Percentiles rank a stretch among this genome's conserved stretches.
These are phyloP conservation scores for Onygena corvina DNA, from an alignment of 2,329 filamentous ascomycete species.

Conservation along the genomic window DNA sequence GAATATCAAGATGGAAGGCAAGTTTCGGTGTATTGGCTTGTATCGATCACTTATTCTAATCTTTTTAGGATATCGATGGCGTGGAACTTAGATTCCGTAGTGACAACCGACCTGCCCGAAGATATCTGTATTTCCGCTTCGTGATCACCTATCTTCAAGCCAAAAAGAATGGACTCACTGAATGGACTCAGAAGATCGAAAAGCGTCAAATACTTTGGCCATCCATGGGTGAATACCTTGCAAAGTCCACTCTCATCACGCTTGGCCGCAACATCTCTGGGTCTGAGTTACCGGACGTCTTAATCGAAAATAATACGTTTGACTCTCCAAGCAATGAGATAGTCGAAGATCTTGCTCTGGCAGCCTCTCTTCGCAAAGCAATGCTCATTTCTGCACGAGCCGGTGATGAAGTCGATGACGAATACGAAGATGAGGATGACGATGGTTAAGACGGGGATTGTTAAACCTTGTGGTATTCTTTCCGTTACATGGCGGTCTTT, in stretches of 20 bases:
- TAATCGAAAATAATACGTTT: background rate
- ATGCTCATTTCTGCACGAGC: background rate
- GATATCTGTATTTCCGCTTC: conserved; percentile 19
- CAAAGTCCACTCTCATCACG: background rate
- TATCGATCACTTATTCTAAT: background rate
- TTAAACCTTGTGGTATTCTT: no score
- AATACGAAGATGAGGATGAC: background rate
- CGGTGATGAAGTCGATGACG: background rate
- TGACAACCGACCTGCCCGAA: conserved; percentile 14
- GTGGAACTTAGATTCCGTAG: conserved; percentile 13
- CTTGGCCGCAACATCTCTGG: background rate
- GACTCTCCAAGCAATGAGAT: background rate
- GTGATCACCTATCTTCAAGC: conserved; percentile 15
- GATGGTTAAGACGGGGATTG: no score
- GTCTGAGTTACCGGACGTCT: background rate
- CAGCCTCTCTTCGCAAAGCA: background rate
- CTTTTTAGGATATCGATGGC: conserved; percentile 15
- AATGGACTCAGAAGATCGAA: conserved; percentile 7
- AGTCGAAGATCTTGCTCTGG: background rate
- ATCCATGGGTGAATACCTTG: conserved; percentile 5
- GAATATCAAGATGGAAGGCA: background rate
- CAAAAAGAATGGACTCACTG: conserved; percentile 2
- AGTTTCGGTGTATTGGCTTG: background rate
- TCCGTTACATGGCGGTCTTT: no score
- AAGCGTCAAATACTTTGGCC: background rate